Evolutionary conservation across 1,139 yeast species (phyloP), one percentile per base, ranked within the genome.

Genomic region (Blastobotrys indianensis): DNA sequence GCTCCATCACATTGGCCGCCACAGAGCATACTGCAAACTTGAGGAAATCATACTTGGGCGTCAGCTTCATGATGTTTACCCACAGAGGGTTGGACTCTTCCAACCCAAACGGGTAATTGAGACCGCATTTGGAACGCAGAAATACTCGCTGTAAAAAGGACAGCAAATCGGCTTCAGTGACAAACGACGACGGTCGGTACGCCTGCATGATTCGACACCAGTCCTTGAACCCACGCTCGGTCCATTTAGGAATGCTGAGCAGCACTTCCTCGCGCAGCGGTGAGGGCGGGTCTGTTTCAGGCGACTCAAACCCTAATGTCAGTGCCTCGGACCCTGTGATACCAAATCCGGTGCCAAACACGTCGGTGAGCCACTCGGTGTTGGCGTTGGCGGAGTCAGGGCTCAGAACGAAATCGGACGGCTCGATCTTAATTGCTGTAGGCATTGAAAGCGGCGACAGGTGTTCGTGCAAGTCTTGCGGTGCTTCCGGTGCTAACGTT

Each of bases 141-240:
- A 50, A 51, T 30, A 42, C 51, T 31, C 37, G 41, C 34, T 51
- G 47, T 37, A 51, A 41, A 35, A 51, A 51, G 40, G 39, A 31
- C 35, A 50, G 53, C 41, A 51, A 16, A 29, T 51, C 54, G 8
- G 32, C 35, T 32, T 51, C 54, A 15, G 39, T 35, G 16, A 41
- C 40, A 35, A 51, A 51, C 9, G 53, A 50, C 9, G 50, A 46
- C 23, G 54, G 54, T 11, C 54, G 39, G 37, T 51, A 51, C 7
- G 52, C 54, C 25, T 48, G 46, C 54, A 51, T 51, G 32, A 51
- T 46, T 35, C 54, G 49, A 13, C 35, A 42, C 54, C 54, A 51
- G 4, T 48, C 46, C 12, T 25, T 25, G 17, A 48, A 41, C 16
- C 46, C 50, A 15, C 48, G 42, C 23, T 51, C 53, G 16, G 53